phyloP scores from a whole-genome alignment of 2,329 filamentous ascomycete species.

The Chaetomiaceae sp. region DNA sequence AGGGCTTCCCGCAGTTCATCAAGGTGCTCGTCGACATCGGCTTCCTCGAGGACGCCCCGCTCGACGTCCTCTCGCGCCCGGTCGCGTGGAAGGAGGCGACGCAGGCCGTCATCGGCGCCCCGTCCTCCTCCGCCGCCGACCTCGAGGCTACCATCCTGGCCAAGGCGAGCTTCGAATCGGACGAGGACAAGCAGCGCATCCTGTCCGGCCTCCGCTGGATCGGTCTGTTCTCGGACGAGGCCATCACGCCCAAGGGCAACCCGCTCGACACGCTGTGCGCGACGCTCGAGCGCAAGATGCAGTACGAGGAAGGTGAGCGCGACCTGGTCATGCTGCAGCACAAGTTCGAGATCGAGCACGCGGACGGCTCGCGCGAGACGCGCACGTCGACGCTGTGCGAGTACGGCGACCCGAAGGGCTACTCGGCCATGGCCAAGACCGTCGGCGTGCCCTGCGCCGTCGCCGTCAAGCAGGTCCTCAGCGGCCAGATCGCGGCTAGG shows the following conservation, averaged over 20 bases:
- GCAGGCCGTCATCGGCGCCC: conserved; percentile 65
- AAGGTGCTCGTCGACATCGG: conserved; percentile 81
- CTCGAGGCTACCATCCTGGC: conserved; percentile 66
- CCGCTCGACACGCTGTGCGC: conserved; percentile 88
- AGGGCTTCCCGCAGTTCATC: conserved; percentile 87
- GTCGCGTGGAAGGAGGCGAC: conserved; percentile 82
- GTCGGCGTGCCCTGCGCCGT: conserved; percentile 44
- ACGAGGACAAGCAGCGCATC: conserved; percentile 64
- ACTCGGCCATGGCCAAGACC: conserved; percentile 71
- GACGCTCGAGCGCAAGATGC: conserved; percentile 84
- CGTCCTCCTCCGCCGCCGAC: conserved; percentile 60
- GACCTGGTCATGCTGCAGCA: conserved; percentile 79
- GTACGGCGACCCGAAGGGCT: conserved; percentile 72
- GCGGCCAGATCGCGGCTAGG: conserved; percentile 66
- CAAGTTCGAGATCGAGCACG: conserved; percentile 77
- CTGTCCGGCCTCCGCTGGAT: conserved; percentile 66
- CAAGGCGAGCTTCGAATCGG: conserved; percentile 66
- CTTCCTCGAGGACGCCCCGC: conserved; percentile 69
- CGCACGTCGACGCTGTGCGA: conserved; percentile 75
- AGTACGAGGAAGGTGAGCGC: conserved; percentile 74
- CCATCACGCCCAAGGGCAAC: conserved; percentile 65
- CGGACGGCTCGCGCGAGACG: conserved; percentile 70
- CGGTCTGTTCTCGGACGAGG: conserved; percentile 59
- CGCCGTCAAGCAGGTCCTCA: conserved; percentile 71
- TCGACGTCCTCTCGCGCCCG: conserved; percentile 58